A percentile compares a stretch with the other conserved stretches of the same genome.
phyloP scores from a whole-genome alignment of 352 stramenopile species.

The Globisporangium solare region DNA sequence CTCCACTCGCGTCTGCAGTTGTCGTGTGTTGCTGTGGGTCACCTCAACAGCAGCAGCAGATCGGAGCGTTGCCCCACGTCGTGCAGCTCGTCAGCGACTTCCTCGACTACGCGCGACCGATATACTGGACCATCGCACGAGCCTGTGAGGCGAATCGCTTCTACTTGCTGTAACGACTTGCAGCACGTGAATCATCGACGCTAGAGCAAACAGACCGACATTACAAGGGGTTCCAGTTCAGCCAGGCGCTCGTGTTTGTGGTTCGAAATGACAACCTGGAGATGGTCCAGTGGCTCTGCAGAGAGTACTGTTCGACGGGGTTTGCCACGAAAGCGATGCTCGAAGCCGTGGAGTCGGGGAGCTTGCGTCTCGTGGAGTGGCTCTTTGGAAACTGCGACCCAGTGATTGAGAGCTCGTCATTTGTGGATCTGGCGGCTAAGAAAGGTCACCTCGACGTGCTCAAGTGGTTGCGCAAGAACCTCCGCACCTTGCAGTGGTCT shows the following conservation, averaged over 20 bases:
- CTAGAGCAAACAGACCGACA: not conserved
- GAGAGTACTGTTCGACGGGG: not conserved
- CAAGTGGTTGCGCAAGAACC: slow-evolving; percentile 1
- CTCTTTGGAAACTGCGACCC: not conserved
- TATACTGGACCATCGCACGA: not conserved
- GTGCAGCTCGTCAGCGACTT: slow-evolving; percentile 2
- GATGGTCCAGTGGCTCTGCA: slow-evolving; percentile 5
- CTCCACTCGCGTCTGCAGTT: not conserved
- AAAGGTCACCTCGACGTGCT: slow-evolving; percentile 6
- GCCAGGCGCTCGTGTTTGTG: slow-evolving; percentile 1
- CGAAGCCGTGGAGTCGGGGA: not conserved
- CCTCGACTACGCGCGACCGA: not conserved
- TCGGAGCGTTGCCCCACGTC: slow-evolving; percentile 1
- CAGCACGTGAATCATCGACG: not conserved
- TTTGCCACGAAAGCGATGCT: slow-evolving; percentile 3
- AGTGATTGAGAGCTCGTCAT: not conserved
- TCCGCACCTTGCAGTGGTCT: no score
- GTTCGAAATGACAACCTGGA: not conserved
- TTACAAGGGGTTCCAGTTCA: not conserved
- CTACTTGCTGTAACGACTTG: not conserved
- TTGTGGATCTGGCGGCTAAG: slow-evolving; percentile 2
- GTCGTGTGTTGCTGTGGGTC: not conserved
- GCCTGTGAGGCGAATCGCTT: not conserved
- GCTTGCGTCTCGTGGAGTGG: slow-evolving; percentile 1
- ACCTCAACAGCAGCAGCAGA: no score